Conservation (phyloP, 2,329 filamentous ascomycete genomes). For the Thelonectria discophora region DNA sequence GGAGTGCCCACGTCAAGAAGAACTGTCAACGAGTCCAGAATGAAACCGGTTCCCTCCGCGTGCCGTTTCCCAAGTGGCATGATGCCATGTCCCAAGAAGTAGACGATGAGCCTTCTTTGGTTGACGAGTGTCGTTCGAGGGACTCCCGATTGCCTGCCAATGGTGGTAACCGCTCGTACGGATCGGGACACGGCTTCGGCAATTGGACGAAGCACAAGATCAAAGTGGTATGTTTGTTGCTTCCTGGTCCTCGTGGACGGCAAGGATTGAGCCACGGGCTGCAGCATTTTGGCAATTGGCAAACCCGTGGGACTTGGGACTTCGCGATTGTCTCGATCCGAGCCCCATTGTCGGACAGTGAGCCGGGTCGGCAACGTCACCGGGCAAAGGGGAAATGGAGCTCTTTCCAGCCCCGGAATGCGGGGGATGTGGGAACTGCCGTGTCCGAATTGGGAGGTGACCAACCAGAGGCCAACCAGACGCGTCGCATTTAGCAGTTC, state of each 20-base stretch:
- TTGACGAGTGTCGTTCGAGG: not conserved
- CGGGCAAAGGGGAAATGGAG: constrained; percentile 24
- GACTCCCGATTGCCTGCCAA: not conserved
- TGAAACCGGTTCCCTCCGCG: constrained; percentile 1
- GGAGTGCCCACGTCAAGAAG: not conserved
- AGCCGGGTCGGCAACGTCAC: constrained; percentile 27
- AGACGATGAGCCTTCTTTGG: not conserved
- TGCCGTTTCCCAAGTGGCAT: not conserved
- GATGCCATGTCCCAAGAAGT: not conserved
- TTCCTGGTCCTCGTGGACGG: not conserved
- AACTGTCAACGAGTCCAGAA: not conserved
- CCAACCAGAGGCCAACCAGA: constrained; percentile 18
- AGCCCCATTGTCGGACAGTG: constrained; percentile 19
- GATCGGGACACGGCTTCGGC: constrained; percentile 15
- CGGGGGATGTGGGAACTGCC: constrained; percentile 23
- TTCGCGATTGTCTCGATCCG: constrained; percentile 5
- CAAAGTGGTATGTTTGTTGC: not conserved
- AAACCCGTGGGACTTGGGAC: constrained; percentile 22
- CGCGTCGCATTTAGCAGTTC: constrained; percentile 11
- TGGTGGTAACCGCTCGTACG: constrained; percentile 10
- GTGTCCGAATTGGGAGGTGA: constrained; percentile 3
- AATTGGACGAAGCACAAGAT: not conserved
- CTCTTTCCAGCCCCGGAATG: constrained; percentile 11
- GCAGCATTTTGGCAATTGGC: constrained; percentile 1
- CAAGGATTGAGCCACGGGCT: constrained; percentile 2